Percentiles rank a stretch among this genome's conserved stretches.
Evolutionary conservation across 768 basidiomycete genomes (phyloP).

Genomic region (Piloderma croceum): DNA sequence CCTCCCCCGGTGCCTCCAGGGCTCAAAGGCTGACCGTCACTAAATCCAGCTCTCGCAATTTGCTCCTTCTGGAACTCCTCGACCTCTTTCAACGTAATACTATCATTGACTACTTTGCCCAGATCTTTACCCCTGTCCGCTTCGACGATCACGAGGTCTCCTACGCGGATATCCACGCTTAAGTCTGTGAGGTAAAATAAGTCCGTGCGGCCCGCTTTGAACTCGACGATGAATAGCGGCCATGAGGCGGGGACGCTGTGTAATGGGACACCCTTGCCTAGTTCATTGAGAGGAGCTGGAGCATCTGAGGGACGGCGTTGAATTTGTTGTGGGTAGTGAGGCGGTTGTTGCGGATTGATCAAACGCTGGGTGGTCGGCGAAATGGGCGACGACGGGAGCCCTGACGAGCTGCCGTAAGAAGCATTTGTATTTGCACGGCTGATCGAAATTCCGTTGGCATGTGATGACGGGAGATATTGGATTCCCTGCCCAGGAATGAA

Average conservation of each 20-base stretch:
- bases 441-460: slow-evolving; percentile 19
- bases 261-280: slow-evolving; percentile 87
- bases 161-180: slow-evolving; percentile 60
- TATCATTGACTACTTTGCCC: slow-evolving; percentile 88
- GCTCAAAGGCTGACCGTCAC: slow-evolving; percentile 41
- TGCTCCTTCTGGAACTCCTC: slow-evolving; percentile 86
- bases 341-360: slow-evolving; percentile 24
- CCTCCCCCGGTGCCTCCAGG: slow-evolving; percentile 37
- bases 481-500: slow-evolving; percentile 64
- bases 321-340: slow-evolving; percentile 23
- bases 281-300: slow-evolving; percentile 38
- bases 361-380: slow-evolving; percentile 39
- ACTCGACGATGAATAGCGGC: slow-evolving; percentile 95
- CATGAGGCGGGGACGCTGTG: slow-evolving; percentile 75
- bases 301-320: slow-evolving; percentile 40
- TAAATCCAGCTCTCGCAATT: slow-evolving; percentile 46
- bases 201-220: slow-evolving; percentile 95
- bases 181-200: slow-evolving; percentile 85
- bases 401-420: slow-evolving; percentile 31
- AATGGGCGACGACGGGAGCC: slow-evolving; percentile 46
- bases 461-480: slow-evolving; percentile 44
- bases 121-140: slow-evolving; percentile 92
- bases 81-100: slow-evolving; percentile 84
- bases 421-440: slow-evolving; percentile 31
- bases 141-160: slow-evolving; percentile 94